Percentiles rank a stretch among this genome's conserved stretches.
phyloP scores from a whole-genome alignment of 208 protist species.

The Leishmania tarentolae region DNA sequence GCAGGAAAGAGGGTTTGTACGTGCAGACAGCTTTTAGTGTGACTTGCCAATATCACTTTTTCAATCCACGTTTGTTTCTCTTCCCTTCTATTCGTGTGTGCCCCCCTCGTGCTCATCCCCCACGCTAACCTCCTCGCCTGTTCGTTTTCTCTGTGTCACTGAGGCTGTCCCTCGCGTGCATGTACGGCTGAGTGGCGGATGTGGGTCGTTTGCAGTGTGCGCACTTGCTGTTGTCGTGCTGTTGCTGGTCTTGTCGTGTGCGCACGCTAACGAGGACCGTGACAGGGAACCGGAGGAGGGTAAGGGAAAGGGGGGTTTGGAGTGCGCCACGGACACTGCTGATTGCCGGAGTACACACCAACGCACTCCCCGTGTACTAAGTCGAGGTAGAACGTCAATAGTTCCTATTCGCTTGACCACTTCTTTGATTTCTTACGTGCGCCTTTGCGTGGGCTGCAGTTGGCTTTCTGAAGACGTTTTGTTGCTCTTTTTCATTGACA shows the following conservation, averaged over 20 bases:
- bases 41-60: neutral
- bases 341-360: neutral
- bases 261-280: neutral
- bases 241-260: neutral
- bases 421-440: neutral
- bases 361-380: neutral
- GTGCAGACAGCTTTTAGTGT: neutral
- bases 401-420: neutral
- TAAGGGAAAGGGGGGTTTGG: neutral
- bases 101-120: neutral
- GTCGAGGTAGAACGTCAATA: neutral
- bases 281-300: neutral
- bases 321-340: neutral
- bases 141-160: neutral
- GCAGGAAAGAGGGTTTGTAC: no score
- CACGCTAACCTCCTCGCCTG: neutral
- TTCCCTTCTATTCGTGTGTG: neutral
- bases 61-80: neutral
- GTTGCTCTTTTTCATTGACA: slow-evolving; percentile 6
- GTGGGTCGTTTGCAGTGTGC: neutral
- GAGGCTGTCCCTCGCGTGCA: neutral
- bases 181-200: neutral
- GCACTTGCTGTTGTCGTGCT: no score
- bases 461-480: neutral
- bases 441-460: neutral